Percentiles rank a stretch among this genome's conserved stretches.
These are phyloP conservation scores for Apiotrichum siamense DNA, from an alignment of 1,284 basidiomycete species.

Conservation along the genomic window DNA sequence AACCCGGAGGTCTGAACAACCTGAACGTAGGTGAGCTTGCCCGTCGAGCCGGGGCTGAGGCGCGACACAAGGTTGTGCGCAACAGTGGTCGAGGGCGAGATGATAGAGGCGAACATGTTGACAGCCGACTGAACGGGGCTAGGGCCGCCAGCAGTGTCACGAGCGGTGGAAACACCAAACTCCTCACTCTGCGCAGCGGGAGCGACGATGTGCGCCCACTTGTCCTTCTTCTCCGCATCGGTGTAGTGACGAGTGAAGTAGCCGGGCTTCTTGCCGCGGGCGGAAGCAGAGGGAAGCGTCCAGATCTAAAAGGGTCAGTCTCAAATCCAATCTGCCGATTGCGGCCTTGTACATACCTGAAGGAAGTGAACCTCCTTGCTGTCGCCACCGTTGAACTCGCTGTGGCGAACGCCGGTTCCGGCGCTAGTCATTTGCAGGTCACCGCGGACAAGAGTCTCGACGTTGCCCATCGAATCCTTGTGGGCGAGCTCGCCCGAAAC, in stretches of 20 bases:
- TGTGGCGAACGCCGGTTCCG: constrained; percentile 52
- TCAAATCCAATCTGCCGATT: too few species aligned
- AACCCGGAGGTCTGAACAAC: constrained; percentile 67
- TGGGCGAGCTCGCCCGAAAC: constrained; percentile 44
- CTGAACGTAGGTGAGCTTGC: constrained; percentile 48
- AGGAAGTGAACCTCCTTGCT: constrained; percentile 63
- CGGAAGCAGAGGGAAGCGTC: constrained; percentile 58
- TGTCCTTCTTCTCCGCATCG: constrained; percentile 72
- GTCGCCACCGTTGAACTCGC: constrained; percentile 63
- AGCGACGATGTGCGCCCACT: constrained; percentile 64
- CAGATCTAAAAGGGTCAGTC: too few species aligned
- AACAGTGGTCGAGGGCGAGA: constrained; percentile 58
- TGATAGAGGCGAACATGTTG: constrained; percentile 56
- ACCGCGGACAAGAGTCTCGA: constrained; percentile 77
- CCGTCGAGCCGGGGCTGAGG: constrained; percentile 3
- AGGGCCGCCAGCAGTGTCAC: constrained; percentile 66
- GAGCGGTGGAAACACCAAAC: constrained; percentile 53
- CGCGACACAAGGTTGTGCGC: constrained; percentile 54
- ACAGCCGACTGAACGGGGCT: constrained; percentile 55
- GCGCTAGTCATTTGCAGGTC: constrained; percentile 86
- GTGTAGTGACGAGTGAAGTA: constrained; percentile 82
- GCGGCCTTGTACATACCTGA: too few species aligned
- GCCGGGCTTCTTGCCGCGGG: constrained; percentile 57
- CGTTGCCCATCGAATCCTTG: constrained; percentile 82
- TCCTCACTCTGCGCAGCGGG: constrained; percentile 52